Base-by-base conservation (phyloP, 2,329 filamentous ascomycete species). In the Colletotrichum phormii region DNA sequence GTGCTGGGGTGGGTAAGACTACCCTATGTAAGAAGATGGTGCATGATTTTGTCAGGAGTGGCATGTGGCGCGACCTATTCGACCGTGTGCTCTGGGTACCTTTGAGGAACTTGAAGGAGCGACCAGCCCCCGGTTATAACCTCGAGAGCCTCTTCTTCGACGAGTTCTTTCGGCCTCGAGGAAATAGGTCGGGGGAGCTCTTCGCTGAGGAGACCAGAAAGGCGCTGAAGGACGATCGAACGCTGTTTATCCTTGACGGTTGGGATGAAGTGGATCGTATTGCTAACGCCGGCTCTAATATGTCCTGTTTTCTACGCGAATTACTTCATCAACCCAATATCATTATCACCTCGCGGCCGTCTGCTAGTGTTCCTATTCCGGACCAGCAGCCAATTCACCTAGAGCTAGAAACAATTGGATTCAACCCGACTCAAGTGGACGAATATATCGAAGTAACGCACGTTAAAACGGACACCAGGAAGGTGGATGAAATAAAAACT, bases 21-120 rank as follows among this genome's bases (percentile, higher is more conserved):
- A 84, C 83, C 1, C 71, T 84, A 18, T 84, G 82, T 77, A 84
- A 84, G 69, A 85, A 84, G 75, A 81, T 84, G 11, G 77, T 84
- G 42, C 64, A 82, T 66, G 79, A 82, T 12, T 84, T 82, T 74
- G 62, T 58, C 5, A 64, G n/a, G 64, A 64, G 24, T 76, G n/a
- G n/a, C n/a, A n/a, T 76, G 42, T 82, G 79, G 80, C 57, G 35
- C 0, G 46, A 77, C 0, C 37, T 77, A 7, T 84, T 84, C 67
- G 79, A 84, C 71, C 79, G 82, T 18, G 33, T 85, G 1, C 75
- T 85, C 61, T 85, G 82, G 83, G 67, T 53, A 22, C 18, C n/a
- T 22, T n/a, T 53, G 49, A 15, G 49, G 49, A 22, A 53, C n/a
- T n/a, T 53, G 9, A 53, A 53, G n/a, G 15, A 22, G 11, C 24